Evolutionary conservation across 345 rosid genomes (phyloP).

Genomic region (Gossypium longicalyx): DNA sequence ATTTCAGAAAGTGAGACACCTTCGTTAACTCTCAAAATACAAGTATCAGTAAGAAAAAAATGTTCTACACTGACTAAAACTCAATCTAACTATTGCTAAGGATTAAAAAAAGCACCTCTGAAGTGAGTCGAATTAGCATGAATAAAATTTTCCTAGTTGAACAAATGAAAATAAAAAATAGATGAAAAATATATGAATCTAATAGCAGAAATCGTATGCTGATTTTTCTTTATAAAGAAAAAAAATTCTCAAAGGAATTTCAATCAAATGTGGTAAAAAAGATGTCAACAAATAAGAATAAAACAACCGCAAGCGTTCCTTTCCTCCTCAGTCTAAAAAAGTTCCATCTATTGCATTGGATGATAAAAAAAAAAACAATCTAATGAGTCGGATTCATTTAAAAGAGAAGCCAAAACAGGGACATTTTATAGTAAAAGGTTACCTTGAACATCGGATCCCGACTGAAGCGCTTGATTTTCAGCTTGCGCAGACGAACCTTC

Average conservation of each 20-base stretch:
- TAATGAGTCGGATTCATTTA: not conserved
- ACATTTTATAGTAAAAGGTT: conserved; percentile 1
- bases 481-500: conserved; percentile 38
- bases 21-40: not conserved
- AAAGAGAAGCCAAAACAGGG: not conserved
- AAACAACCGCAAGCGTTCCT: not conserved
- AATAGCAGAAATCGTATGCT: not conserved
- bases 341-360: not conserved
- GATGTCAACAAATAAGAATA: not conserved
- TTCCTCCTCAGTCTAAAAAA: not conserved
- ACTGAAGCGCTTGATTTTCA: conserved; percentile 33
- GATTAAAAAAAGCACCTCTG: not conserved
- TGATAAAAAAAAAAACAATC: not conserved
- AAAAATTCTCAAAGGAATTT: not conserved
- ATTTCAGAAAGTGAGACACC: not conserved
- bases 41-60: not conserved
- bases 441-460: conserved; percentile 43
- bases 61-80: not conserved
- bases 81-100: not conserved
- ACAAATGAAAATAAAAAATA: not conserved
- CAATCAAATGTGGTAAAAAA: not conserved
- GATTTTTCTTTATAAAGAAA: not conserved
- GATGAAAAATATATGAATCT: not conserved
- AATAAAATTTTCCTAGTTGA: not conserved
- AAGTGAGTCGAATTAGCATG: not conserved